These are phyloP conservation scores for Cucurbita ficifolia DNA, from an alignment of 306 rosid genomes.

Conservation along the genomic window DNA sequence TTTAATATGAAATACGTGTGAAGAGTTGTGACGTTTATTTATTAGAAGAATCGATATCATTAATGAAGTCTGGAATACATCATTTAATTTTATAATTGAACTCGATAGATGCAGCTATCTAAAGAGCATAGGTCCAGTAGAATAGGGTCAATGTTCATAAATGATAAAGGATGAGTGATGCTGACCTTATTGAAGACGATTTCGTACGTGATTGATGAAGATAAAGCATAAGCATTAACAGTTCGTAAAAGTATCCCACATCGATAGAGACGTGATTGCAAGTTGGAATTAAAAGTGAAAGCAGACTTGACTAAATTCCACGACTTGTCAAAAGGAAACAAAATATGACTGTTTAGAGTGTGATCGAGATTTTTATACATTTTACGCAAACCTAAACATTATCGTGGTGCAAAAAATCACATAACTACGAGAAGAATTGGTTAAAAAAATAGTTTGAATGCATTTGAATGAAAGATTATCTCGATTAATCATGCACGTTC, in stretches of 20 bases:
- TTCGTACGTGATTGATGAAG: background rate
- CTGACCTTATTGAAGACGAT: background rate
- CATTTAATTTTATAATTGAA: too few relatives aligned
- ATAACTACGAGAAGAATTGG: background rate
- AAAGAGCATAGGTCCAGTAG: background rate
- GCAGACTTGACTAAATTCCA: too few relatives aligned
- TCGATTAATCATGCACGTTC: background rate
- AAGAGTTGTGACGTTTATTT: too few relatives aligned
- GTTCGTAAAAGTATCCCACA: background rate
- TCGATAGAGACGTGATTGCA: background rate
- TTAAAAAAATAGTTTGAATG: background rate
- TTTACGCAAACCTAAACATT: fast-evolving
- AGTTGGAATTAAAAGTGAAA: background rate
- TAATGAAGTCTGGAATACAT: too few relatives aligned
- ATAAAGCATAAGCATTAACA: background rate
- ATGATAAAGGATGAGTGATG: background rate
- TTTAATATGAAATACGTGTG: too few relatives aligned
- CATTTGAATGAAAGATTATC: background rate
- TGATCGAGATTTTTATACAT: background rate
- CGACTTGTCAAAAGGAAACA: background rate
- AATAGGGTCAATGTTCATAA: background rate
- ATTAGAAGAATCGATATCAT: too few relatives aligned
- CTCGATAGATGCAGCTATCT: too few relatives aligned
- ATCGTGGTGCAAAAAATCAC: too few relatives aligned
- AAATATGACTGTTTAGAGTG: background rate